Evolutionary conservation across 805 yeast genomes (phyloP).

Genomic region (Sungouiella thailandica): DNA sequence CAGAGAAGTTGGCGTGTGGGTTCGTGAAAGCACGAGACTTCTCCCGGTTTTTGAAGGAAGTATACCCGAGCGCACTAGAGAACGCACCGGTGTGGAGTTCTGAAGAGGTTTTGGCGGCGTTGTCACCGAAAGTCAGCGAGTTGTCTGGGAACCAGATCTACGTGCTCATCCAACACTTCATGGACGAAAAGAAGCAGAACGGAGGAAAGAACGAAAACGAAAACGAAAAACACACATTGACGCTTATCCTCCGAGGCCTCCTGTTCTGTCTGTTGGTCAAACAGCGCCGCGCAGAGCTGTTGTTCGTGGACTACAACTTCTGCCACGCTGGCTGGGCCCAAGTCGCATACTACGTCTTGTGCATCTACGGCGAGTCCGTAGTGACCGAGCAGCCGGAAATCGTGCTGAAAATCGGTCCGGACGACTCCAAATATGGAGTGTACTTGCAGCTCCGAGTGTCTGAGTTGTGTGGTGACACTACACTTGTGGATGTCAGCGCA

Average conservation of each 20-base stretch:
- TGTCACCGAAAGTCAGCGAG: constrained; percentile 37
- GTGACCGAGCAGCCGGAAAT: constrained; percentile 4
- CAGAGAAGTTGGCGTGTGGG: constrained; percentile 38
- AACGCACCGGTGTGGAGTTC: constrained; percentile 20
- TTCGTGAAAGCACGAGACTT: constrained; percentile 57
- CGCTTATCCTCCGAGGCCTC: constrained; percentile 35
- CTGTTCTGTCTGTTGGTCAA: constrained; percentile 22
- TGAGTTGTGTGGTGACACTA: constrained; percentile 37
- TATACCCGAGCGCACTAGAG: constrained; percentile 32
- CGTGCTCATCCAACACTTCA: constrained; percentile 4
- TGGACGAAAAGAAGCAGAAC: constrained; percentile 1
- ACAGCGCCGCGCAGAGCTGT: constrained; percentile 10
- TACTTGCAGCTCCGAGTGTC: constrained; percentile 45
- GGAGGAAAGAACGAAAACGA: too few relatives aligned
- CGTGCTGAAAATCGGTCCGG: constrained; percentile 10
- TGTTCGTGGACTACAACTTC: constrained; percentile 5
- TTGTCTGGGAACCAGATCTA: constrained; percentile 46
- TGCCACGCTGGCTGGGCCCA: constrained; percentile 36
- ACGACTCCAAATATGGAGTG: constrained; percentile 16
- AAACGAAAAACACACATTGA: constrained; percentile 3
- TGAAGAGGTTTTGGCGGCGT: constrained; percentile 24
- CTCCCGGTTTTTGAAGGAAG: constrained; percentile 37
- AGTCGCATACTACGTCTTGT: constrained; percentile 42
- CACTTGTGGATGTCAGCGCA: constrained; percentile 16
- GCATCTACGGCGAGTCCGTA: constrained; percentile 36